Percentiles rank a stretch among this genome's conserved stretches.
Evolutionary conservation across 768 basidiomycete genomes (phyloP).

Genomic region (Auricularia heimuer): DNA sequence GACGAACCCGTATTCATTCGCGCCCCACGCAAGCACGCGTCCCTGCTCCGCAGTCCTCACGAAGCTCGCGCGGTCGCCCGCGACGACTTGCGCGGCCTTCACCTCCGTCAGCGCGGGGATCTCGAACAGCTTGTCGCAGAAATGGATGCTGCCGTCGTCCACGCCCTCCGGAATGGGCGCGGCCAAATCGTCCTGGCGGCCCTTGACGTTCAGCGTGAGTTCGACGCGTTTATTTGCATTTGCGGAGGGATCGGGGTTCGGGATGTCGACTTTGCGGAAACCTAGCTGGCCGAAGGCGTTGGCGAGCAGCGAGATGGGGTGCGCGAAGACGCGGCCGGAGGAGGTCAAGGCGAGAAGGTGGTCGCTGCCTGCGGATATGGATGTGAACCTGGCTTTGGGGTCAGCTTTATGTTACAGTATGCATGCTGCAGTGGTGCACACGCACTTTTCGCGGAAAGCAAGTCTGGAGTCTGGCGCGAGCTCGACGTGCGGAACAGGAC

Average conservation of each 20-base stretch:
- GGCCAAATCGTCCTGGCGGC: conserved; percentile 16
- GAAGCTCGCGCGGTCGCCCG: conserved; percentile 67
- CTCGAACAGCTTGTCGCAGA: conserved; percentile 63
- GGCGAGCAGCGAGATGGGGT: conserved; percentile 63
- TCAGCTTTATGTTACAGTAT: neutral
- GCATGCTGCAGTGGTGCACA: neutral
- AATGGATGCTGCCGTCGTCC: conserved; percentile 42
- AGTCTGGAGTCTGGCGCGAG: conserved; percentile 49
- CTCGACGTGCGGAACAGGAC: conserved; percentile 28
- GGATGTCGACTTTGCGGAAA: conserved; percentile 50
- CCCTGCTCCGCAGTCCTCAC: conserved; percentile 51
- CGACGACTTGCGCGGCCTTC: conserved; percentile 55
- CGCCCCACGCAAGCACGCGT: conserved; percentile 79
- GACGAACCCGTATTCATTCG: conserved; percentile 72
- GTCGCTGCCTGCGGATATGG: conserved; percentile 62
- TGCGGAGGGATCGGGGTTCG: conserved; percentile 8
- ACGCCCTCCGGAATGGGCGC: conserved; percentile 24
- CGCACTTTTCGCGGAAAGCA: conserved; percentile 57
- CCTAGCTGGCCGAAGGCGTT: conserved; percentile 83
- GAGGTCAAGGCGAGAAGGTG: conserved; percentile 34
- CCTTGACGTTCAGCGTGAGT: conserved; percentile 50
- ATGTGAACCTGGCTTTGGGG: conserved; percentile 43
- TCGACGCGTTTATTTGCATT: conserved; percentile 21
- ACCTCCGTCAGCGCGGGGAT: conserved; percentile 63
- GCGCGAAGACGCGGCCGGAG: conserved; percentile 63